These are phyloP conservation scores for Mycena amicta DNA, from an alignment of 768 basidiomycete species.

Conservation along the genomic window DNA sequence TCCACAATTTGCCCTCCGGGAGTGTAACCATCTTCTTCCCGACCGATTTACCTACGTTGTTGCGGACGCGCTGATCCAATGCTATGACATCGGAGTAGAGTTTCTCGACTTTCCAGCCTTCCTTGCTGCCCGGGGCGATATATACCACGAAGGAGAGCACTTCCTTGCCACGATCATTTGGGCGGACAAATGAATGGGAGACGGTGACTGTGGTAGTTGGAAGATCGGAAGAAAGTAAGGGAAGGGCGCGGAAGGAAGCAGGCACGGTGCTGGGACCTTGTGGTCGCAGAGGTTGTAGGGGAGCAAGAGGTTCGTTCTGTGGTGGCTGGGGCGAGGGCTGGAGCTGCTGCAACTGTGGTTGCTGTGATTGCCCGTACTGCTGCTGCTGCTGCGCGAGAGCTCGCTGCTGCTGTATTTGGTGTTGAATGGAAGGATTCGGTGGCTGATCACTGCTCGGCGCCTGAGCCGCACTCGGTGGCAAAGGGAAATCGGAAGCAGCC, in stretches of 20 bases:
- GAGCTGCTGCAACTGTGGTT: background rate
- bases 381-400: conserved; percentile 21
- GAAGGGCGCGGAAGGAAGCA: conserved; percentile 70
- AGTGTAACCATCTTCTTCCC: conserved; percentile 78
- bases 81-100: conserved; percentile 90
- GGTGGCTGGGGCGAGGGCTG: background rate
- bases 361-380: conserved; percentile 14
- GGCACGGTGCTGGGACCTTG: conserved; percentile 32
- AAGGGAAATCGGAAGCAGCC: too few species aligned
- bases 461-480: too few species aligned
- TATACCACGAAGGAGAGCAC: conserved; percentile 85
- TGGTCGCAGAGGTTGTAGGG: conserved; percentile 28
- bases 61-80: conserved; percentile 78
- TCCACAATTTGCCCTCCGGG: conserved; percentile 94
- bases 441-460: too few species aligned
- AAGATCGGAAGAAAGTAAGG: conserved; percentile 71
- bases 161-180: conserved; percentile 91
- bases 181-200: conserved; percentile 79
- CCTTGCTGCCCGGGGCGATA: conserved; percentile 75
- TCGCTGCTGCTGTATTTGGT: conserved; percentile 28
- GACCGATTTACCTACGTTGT: conserved; percentile 64
- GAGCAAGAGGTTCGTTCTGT: conserved; percentile 19
- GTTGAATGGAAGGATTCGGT: conserved; percentile 9
- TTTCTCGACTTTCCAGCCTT: conserved; percentile 87
- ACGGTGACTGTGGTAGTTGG: conserved; percentile 71